Percentiles rank a stretch among this genome's conserved stretches.
Evolutionary conservation across 2,329 filamentous ascomycete genomes (phyloP).

Genomic region (Colletotrichum sojae): DNA sequence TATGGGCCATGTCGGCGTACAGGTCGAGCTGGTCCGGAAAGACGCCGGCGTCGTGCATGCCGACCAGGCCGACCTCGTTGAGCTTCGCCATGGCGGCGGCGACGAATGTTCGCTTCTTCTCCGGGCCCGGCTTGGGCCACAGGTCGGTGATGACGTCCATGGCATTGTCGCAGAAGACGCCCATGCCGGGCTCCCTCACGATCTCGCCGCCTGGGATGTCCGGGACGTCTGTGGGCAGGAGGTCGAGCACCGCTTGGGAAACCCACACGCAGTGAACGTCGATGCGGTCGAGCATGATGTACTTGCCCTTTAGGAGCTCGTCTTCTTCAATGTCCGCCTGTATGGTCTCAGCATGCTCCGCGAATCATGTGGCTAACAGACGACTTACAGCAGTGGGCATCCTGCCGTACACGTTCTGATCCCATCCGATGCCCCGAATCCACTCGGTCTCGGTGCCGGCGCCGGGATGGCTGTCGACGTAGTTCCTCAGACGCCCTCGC

Average conservation of each 20-base stretch:
- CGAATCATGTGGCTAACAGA: not conserved
- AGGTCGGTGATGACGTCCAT: constrained; percentile 72
- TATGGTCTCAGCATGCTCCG: not conserved
- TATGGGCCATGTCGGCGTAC: constrained; percentile 64
- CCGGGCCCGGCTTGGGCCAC: constrained; percentile 69
- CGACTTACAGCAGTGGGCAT: constrained; percentile 75
- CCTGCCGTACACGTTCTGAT: constrained; percentile 74
- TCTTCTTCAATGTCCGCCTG: constrained; percentile 66
- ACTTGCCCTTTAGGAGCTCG: constrained; percentile 65
- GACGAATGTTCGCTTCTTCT: constrained; percentile 69
- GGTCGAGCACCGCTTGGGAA: constrained; percentile 72
- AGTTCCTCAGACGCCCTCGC: constrained; percentile 64
- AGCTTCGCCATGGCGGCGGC: constrained; percentile 73
- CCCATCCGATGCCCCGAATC: constrained; percentile 79
- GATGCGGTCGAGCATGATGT: constrained; percentile 78
- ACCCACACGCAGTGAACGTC: constrained; percentile 81
- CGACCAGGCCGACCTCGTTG: constrained; percentile 76
- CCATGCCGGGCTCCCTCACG: constrained; percentile 71
- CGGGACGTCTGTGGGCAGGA: constrained; percentile 68
- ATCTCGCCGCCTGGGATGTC: constrained; percentile 75
- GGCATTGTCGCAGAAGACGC: constrained; percentile 82
- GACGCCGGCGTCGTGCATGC: constrained; percentile 78
- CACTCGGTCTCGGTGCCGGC: constrained; percentile 70
- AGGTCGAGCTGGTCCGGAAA: constrained; percentile 67
- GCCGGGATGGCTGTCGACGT: constrained; percentile 63